These are phyloP conservation scores for Jamesozyma gamospora DNA, from an alignment of 805 yeast genomes.

Conservation along the genomic window DNA sequence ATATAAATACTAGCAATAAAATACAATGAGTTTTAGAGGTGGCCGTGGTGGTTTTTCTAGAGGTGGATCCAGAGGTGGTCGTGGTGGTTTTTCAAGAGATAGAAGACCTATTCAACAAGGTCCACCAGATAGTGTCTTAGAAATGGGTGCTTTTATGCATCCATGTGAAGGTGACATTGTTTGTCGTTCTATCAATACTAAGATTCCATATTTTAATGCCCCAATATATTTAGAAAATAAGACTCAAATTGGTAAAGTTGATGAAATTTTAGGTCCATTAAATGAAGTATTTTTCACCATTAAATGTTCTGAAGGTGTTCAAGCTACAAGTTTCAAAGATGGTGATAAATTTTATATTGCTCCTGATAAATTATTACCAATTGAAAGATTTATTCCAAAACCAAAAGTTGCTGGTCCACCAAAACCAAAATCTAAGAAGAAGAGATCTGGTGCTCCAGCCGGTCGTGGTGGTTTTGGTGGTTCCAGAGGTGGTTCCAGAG, in stretches of 20 bases:
- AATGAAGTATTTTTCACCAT: constrained; percentile 97
- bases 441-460: constrained; percentile 40
- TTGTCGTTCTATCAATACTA: constrained; percentile 87
- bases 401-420: constrained; percentile 83
- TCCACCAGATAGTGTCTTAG: constrained; percentile 91
- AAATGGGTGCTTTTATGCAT: constrained; percentile 88
- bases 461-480: constrained; percentile 35
- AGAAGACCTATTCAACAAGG: constrained; percentile 76
- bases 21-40: constrained; percentile 32
- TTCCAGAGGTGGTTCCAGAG: constrained; percentile 37
- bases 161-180: constrained; percentile 96
- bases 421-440: constrained; percentile 60
- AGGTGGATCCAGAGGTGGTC: constrained; percentile 32
- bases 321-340: constrained; percentile 82
- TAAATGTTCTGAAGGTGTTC: constrained; percentile 93
- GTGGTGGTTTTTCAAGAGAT: constrained; percentile 36
- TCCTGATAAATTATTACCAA: constrained; percentile 87
- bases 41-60: constrained; percentile 22
- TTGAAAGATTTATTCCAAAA: constrained; percentile 94
- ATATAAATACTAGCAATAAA: background rate
- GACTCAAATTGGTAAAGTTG: constrained; percentile 93
- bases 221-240: constrained; percentile 96
- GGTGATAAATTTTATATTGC: constrained; percentile 96
- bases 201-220: constrained; percentile 96
- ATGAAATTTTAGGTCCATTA: constrained; percentile 94